A percentile compares a stretch with the other conserved stretches of the same genome.
phyloP scores from a whole-genome alignment of 495 filamentous ascomycete genomes.

The Podospora fimiseda region DNA sequence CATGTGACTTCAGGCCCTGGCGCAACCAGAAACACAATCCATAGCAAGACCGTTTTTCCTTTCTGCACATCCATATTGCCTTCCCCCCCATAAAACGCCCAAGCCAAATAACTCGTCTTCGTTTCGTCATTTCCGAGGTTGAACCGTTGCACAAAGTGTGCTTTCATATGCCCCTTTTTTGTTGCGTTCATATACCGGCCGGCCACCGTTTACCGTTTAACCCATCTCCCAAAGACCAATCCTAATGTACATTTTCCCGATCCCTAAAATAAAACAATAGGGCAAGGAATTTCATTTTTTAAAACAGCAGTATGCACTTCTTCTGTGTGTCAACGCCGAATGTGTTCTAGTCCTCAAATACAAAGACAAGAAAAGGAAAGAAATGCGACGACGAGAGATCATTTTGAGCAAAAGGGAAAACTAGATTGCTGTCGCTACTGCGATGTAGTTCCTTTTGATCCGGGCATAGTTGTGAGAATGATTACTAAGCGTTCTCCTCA shows the following conservation, averaged over 20 bases:
- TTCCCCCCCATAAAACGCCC: not conserved
- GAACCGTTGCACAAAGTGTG: not conserved
- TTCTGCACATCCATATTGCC: not conserved
- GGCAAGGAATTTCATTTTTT: not conserved
- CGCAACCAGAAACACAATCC: no score
- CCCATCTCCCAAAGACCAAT: not conserved
- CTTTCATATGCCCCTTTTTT: not conserved
- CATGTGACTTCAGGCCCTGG: no score
- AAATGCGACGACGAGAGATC: not conserved
- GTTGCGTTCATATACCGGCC: not conserved
- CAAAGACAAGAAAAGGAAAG: not conserved
- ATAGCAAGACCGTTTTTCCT: no score
- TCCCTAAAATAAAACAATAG: not conserved
- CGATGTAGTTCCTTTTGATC: not conserved
- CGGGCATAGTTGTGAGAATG: not conserved
- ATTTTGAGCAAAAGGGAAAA: not conserved
- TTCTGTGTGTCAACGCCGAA: not conserved
- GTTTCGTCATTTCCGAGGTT: not conserved
- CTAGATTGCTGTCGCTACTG: not conserved
- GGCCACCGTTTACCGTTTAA: not conserved
- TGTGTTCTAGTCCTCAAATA: not conserved
- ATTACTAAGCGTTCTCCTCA: constrained; percentile 17
- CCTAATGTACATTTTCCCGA: not conserved
- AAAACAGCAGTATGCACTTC: not conserved
- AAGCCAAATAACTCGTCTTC: not conserved